Conservation (phyloP, 352 stramenopile species). For the Achlya hypogyna region DNA sequence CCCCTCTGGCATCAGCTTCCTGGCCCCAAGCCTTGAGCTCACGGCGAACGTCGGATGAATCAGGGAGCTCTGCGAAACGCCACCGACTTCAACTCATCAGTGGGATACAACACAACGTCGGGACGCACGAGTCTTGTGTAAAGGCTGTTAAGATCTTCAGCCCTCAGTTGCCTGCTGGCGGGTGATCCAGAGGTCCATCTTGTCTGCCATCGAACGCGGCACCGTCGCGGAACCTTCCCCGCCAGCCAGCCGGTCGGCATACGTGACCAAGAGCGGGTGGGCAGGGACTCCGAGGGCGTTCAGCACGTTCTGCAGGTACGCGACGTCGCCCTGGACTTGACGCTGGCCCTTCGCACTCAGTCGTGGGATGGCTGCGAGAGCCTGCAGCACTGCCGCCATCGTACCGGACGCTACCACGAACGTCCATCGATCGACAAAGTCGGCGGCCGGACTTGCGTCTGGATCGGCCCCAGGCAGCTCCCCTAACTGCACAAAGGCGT, state of each 20-base stretch:
- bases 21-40: too few species aligned
- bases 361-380: conserved; percentile 43
- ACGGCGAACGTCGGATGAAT: too few species aligned
- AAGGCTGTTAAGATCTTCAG: too few species aligned
- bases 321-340: conserved; percentile 58
- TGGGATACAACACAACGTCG: neutral
- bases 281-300: conserved; percentile 43
- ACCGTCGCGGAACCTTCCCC: neutral
- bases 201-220: neutral
- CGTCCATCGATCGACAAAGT: conserved; percentile 77
- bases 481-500: conserved; percentile 18
- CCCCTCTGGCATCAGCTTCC: too few species aligned
- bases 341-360: conserved; percentile 46
- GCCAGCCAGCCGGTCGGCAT: neutral
- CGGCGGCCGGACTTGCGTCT: conserved; percentile 32
- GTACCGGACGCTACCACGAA: conserved; percentile 50
- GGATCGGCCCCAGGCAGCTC: conserved; percentile 34
- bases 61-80: too few species aligned
- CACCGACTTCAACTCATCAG: too few species aligned
- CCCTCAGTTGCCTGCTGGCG: neutral
- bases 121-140: too few species aligned
- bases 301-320: conserved; percentile 76
- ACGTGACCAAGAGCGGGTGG: conserved; percentile 2
- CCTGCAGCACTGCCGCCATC: conserved; percentile 42
- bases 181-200: neutral